Percentiles rank a stretch among this genome's conserved stretches.
phyloP scores from a whole-genome alignment of 2,329 filamentous ascomycete species.

The Claviceps lovelessii region DNA sequence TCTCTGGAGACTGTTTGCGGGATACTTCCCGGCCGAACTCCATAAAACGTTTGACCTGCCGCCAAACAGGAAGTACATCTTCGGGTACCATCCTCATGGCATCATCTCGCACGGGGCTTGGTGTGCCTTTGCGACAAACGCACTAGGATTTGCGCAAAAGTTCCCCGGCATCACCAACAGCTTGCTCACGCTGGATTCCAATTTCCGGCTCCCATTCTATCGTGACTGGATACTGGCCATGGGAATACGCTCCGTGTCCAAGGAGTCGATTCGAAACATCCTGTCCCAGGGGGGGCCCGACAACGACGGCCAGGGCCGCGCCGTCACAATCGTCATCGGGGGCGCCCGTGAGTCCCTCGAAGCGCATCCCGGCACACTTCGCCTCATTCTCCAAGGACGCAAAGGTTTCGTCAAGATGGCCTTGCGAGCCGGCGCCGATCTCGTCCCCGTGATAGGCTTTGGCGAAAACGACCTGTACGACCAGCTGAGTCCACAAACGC shows the following conservation, averaged over 20 bases:
- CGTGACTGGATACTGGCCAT: conserved; percentile 85
- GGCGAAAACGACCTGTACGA: conserved; percentile 96
- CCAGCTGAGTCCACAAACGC: conserved; percentile 61
- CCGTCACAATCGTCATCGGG: conserved; percentile 89
- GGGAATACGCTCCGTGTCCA: conserved; percentile 77
- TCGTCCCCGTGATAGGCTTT: conserved; percentile 84
- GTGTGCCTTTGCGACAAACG: conserved; percentile 80
- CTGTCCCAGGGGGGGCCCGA: conserved; percentile 67
- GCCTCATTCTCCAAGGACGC: conserved; percentile 65
- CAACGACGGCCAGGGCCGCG: conserved; percentile 76
- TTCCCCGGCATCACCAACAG: conserved; percentile 95
- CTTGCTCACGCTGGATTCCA: conserved; percentile 82
- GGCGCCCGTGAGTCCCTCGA: conserved; percentile 87
- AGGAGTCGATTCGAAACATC: conserved; percentile 81
- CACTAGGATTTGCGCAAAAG: conserved; percentile 68
- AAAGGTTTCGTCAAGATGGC: conserved; percentile 94
- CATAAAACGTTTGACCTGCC: conserved; percentile 73
- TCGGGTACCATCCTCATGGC: conserved; percentile 93
- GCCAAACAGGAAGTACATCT: conserved; percentile 80
- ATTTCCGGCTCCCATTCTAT: conserved; percentile 88
- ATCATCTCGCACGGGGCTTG: conserved; percentile 97
- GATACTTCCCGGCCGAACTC: conserved; percentile 79
- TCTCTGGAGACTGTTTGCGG: conserved; percentile 79
- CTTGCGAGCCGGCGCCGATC: conserved; percentile 77
- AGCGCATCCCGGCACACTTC: conserved; percentile 62